These are phyloP conservation scores for Tolypocladium inflatum DNA, from an alignment of 2,329 filamentous ascomycete species.

Conservation along the genomic window DNA sequence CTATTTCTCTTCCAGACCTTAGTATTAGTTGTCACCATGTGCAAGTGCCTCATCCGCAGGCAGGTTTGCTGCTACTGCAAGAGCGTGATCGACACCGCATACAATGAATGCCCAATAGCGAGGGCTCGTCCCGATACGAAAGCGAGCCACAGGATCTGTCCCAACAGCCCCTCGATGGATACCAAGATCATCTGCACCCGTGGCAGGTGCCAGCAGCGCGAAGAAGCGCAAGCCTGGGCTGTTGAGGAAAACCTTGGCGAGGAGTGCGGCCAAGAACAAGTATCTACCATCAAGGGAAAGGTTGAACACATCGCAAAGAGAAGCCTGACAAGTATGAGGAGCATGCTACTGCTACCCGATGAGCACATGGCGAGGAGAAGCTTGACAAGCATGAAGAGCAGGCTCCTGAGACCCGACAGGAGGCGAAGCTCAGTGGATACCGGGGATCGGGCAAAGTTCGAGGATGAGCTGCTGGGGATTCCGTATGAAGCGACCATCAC, in stretches of 20 bases:
- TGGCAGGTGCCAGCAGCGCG: not conserved
- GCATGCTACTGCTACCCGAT: not conserved
- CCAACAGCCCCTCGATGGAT: not conserved
- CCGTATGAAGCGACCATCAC: not conserved
- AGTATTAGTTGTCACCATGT: not conserved
- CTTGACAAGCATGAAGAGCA: not conserved
- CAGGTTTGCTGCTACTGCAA: not conserved
- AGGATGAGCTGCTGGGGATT: not conserved
- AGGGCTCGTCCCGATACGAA: not conserved
- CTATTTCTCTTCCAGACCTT: not conserved
- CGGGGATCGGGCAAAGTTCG: not conserved
- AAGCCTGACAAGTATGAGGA: not conserved
- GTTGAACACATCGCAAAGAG: not conserved
- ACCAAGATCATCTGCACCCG: not conserved
- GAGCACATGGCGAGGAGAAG: not conserved
- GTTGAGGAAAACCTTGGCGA: not conserved
- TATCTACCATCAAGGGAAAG: not conserved
- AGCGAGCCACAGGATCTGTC: not conserved
- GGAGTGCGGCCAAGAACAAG: not conserved
- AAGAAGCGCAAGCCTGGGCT: not conserved
- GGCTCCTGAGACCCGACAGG: not conserved
- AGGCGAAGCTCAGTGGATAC: not conserved
- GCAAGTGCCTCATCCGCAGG: not conserved
- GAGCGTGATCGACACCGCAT: not conserved
- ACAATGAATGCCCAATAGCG: not conserved